Conservation (phyloP, 345 rosid genomes). For the Lenwebbia sp. region DNA sequence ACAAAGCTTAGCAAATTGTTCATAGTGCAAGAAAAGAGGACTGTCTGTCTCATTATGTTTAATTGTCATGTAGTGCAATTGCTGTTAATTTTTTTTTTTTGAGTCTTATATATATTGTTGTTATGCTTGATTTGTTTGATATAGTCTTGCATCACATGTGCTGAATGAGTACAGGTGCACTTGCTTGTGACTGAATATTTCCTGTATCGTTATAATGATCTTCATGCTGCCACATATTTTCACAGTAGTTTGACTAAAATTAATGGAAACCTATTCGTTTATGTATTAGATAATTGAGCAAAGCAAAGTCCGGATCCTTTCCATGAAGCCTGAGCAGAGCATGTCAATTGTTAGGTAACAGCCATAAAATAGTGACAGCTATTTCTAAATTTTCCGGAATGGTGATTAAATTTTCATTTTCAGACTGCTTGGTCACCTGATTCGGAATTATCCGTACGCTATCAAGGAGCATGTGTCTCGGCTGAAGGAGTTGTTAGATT, state of each 20-base stretch:
- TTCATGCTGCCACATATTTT: background rate
- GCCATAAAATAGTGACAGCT: background rate
- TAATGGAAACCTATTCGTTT: background rate
- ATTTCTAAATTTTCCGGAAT: background rate
- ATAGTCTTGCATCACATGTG: background rate
- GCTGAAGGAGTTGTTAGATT: slow-evolving; percentile 79
- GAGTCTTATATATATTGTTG: background rate
- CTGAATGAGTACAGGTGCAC: background rate
- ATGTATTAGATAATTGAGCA: slow-evolving; percentile 70
- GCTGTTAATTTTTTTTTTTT: background rate
- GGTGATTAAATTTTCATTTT: slow-evolving; percentile 12
- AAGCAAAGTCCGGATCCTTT: slow-evolving; percentile 66
- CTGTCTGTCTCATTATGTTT: background rate
- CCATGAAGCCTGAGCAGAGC: slow-evolving; percentile 58
- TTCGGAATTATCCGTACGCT: slow-evolving; percentile 41
- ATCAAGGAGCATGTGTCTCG: slow-evolving; percentile 61
- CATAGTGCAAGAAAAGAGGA: background rate
- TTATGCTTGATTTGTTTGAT: background rate
- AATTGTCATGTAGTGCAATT: background rate
- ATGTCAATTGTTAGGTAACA: slow-evolving; percentile 48
- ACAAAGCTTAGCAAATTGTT: background rate
- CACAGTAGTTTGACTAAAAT: background rate
- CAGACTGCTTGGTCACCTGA: slow-evolving; percentile 57
- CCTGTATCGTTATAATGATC: background rate
- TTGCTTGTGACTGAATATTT: background rate